Conservation (phyloP, 1,284 basidiomycete genomes). For the Rhodotorula mucilaginosa region DNA sequence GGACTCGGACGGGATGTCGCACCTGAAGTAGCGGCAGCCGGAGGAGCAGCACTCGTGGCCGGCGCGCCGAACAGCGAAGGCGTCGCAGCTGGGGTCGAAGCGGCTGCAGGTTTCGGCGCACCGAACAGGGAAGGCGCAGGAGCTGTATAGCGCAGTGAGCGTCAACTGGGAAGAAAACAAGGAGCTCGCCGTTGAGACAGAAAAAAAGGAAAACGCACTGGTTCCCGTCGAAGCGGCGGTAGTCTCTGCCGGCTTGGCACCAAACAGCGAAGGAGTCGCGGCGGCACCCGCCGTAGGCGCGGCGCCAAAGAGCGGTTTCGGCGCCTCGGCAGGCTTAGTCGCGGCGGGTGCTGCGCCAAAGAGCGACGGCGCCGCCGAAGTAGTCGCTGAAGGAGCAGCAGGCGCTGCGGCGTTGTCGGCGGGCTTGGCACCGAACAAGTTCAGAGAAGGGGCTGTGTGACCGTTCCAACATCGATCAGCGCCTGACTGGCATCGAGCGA, state of each 20-base stretch:
- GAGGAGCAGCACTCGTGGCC: conserved; percentile 1
- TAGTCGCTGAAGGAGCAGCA: conserved; percentile 10
- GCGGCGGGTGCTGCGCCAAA: conserved; percentile 44
- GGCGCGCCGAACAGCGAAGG: background rate
- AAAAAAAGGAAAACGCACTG: background rate
- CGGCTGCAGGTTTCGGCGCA: conserved; percentile 3
- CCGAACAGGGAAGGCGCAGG: conserved; percentile 39
- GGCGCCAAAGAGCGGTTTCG: conserved; percentile 40
- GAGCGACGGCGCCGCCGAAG: conserved; percentile 19
- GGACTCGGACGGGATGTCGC: too few relatives aligned
- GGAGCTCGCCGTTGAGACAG: background rate
- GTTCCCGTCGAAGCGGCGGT: background rate
- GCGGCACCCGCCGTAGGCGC: conserved; percentile 15
- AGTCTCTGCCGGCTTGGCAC: background rate
- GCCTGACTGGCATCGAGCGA: background rate
- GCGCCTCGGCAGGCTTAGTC: conserved; percentile 25
- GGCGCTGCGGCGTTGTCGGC: conserved; percentile 13
- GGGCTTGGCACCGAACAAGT: conserved; percentile 2
- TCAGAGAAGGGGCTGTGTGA: background rate
- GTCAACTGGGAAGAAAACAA: too few relatives aligned
- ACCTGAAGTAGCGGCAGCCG: too few relatives aligned
- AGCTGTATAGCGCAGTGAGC: background rate
- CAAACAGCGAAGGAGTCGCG: conserved; percentile 2
- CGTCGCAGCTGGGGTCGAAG: background rate
- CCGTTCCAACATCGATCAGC: background rate